These are phyloP conservation scores for Cryptococcus amylolentus DNA, from an alignment of 1,284 basidiomycete species.

Conservation along the genomic window DNA sequence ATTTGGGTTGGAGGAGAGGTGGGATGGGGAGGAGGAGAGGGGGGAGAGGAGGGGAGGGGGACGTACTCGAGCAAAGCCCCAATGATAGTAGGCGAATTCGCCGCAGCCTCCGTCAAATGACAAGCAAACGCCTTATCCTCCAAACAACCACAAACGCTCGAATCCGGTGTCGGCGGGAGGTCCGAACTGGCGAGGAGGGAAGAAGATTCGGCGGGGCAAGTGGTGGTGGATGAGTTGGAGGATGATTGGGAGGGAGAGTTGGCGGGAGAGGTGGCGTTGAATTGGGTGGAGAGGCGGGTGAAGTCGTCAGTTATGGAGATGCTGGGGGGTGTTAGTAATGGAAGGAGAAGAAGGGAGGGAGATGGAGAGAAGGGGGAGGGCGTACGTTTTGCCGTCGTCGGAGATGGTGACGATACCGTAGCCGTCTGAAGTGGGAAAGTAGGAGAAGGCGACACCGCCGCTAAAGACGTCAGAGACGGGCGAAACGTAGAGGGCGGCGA, in stretches of 20 bases:
- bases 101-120: conserved; percentile 61
- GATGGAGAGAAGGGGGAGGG: conserved; percentile 5
- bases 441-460: conserved; percentile 76
- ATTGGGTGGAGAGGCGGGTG: conserved; percentile 61
- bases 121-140: conserved; percentile 64
- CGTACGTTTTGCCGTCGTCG: conserved; percentile 37
- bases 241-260: conserved; percentile 61
- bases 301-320: conserved; percentile 56
- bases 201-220: conserved; percentile 63
- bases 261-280: conserved; percentile 58
- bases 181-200: conserved; percentile 63
- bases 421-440: conserved; percentile 69
- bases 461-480: conserved; percentile 77
- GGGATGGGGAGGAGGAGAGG: background rate
- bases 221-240: conserved; percentile 59
- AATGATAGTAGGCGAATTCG: conserved; percentile 63
- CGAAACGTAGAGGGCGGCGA: conserved; percentile 65
- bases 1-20: background rate
- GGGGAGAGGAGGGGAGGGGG: too few species aligned
- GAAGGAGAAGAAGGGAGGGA: background rate
- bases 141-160: conserved; percentile 73
- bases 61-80: conserved; percentile 60
- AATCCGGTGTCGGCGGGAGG: conserved; percentile 79
- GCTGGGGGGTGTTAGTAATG: conserved; percentile 12
- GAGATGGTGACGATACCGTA: conserved; percentile 82